phyloP scores from a whole-genome alignment of 306 rosid genomes.

The Ziziphus jujuba region DNA sequence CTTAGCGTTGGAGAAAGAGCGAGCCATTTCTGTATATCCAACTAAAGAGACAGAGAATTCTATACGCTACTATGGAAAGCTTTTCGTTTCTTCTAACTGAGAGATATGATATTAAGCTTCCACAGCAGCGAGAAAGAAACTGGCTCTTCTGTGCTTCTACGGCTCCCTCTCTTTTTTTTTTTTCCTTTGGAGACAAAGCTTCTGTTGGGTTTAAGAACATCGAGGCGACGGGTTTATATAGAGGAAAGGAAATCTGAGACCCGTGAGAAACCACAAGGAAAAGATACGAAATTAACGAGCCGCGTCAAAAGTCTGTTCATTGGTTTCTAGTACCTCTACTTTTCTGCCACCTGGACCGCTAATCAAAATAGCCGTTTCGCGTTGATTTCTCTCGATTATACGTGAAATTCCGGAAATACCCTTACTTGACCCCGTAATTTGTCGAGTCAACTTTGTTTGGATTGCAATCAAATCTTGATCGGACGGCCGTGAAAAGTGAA shows the following conservation, averaged over 20 bases:
- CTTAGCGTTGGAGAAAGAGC: conserved; percentile 69
- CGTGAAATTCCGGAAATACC: no score
- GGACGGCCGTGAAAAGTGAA: background rate
- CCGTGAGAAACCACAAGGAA: conserved; percentile 4
- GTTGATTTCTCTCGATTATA: no score
- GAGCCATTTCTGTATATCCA: conserved; percentile 48
- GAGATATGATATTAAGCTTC: conserved; percentile 25
- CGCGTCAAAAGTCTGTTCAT: conserved; percentile 21
- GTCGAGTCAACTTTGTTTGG: no score
- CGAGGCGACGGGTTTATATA: conserved; percentile 19
- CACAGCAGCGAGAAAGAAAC: conserved; percentile 28
- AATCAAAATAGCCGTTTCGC: no score
- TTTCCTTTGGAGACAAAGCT: background rate
- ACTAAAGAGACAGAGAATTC: background rate
- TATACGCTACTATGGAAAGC: conserved; percentile 36
- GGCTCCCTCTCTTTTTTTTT: conserved; percentile 16
- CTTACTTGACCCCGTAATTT: no score
- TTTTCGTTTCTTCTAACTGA: background rate
- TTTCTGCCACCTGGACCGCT: conserved; percentile 37
- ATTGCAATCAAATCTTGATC: background rate
- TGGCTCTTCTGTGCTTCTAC: background rate
- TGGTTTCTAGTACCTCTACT: conserved; percentile 1
- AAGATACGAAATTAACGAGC: background rate
- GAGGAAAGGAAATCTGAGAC: background rate
- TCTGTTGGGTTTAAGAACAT: background rate